Base-by-base conservation (phyloP, 2,329 filamentous ascomycete genomes). In the Fusarium agapanthi region DNA sequence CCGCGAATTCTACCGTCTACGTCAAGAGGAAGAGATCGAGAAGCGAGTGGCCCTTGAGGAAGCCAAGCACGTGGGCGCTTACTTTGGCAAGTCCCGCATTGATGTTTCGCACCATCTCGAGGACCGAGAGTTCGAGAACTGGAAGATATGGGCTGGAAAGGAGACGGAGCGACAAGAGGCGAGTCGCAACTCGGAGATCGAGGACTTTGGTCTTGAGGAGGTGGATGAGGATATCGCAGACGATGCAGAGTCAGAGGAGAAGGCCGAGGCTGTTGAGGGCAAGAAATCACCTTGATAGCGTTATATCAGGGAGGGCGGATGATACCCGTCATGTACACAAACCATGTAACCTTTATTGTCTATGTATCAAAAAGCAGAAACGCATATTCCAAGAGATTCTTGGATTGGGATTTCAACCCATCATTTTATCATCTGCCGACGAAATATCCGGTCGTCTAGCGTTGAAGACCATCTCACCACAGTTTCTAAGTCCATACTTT, bases 1-100 rank as follows among this genome's bases (percentile, higher is more conserved):
- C 67, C 92, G 91, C 74, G 95, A 99, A 81, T 97, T 98, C 83
- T 99, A 99, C 84, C 86, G 88, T 50, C 83, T 95, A 71, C 92
- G 96, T 66, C 92, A 97, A 76, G 86, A 90, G 67, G 91, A 97
- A 76, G 95, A 98, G 73, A 89, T 97, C 53, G 91, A 95, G 83
- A 88, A 89, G 75, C 91, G 95, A 76, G 88, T 99, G 67, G 93
- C 95, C 13, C 87, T 90, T 55, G 96, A 99, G 83, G 96, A 99
- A 83, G 95, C 96, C 34, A 86, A 91, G 71, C 89, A 93, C 77
- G 92, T 93, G 11, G 96, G 96, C 59, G 95, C 95, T 56, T 94
- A 94, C 86, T 98, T 98, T 80, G 94, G 94, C 80, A 93, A 92
- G 82, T 87, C 89, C 45, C 87, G 89, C 67, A 81, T 95, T 57